Evolutionary conservation across 352 stramenopile species (phyloP), one percentile per base, ranked within the genome.

Genomic region (Globisporangium viniferum): DNA sequence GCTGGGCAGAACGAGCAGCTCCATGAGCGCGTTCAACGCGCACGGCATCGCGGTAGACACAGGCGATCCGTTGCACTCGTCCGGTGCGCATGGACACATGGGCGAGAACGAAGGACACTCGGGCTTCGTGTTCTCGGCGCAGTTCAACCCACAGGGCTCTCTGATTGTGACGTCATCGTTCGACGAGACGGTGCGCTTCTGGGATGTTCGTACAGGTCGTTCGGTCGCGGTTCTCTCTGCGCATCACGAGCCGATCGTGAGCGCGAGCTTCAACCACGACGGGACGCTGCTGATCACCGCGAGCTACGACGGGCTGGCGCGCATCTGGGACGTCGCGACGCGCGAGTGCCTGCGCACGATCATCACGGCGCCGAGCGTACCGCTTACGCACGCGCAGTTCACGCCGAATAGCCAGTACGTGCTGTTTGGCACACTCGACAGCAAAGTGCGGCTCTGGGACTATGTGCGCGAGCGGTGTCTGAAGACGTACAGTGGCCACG

Each of bases 281-380:
- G 96, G 96, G 67, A 98, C 95, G 46, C 88, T 98, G 67, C 83
- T 99, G 18, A 88, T 95, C 24, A 94, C 90, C 2, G 81, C 68
- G 41, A 81, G 81, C 66, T 92, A 90, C 64, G 88, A 95, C 66
- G 88, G 84, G 7, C 73, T 94, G n/a, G 84, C 84, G 62, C 84
- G 97, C 54, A 89, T 99, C 36, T 99, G 97, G 97, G 97, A 99
- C 81, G 94, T 98, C n/a, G 90, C 89, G 24, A 98, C 92, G 29
- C 95, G 93, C 53, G 91, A 98, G 75, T 99, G 97, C 76, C 76
- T 99, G 29, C 98, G 97, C 48, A 98, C 97, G 35, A 86, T 98
- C 33, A 90, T 98, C 49, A 61, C 80, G 41, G 77, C 86, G 10
- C 76, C 80, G 5, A 73, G 79, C 0, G 80, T 76, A 20, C 83